A percentile compares a stretch with the other conserved stretches of the same genome.
Conservation (phyloP, 768 basidiomycete species). For the Paxillus involutus region DNA sequence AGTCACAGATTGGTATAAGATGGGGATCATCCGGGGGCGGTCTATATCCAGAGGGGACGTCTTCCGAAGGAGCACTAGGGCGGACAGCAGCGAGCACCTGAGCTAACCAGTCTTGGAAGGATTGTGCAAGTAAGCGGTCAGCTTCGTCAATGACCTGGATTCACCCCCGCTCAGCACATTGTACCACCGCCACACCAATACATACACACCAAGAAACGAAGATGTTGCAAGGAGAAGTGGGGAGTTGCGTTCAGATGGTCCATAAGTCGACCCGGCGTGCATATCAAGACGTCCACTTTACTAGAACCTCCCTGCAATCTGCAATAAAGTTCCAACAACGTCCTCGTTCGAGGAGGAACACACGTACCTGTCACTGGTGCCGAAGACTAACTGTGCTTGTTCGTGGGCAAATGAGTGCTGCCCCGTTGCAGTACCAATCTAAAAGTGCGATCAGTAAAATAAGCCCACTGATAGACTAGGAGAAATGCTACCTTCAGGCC, state of each 20-base stretch:
- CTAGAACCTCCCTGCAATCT: conserved; percentile 85
- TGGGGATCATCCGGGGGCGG: conserved; percentile 4
- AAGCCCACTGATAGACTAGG: background rate
- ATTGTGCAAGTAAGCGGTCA: conserved; percentile 91
- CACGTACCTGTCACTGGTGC: conserved; percentile 52
- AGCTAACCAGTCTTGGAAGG: conserved; percentile 93
- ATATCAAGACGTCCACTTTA: conserved; percentile 91
- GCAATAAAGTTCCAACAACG: background rate
- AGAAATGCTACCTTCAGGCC: conserved; percentile 66
- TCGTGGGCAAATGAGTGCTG: conserved; percentile 95
- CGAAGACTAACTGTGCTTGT: conserved; percentile 74
- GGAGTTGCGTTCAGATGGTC: conserved; percentile 89
- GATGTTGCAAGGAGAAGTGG: conserved; percentile 90
- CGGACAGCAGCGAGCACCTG: conserved; percentile 78
- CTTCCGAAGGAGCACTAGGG: conserved; percentile 31
- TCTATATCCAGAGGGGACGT: background rate
- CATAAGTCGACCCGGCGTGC: conserved; percentile 92
- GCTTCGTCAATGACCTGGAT: conserved; percentile 94
- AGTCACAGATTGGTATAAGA: conserved; percentile 30
- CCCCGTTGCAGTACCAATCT: conserved; percentile 84
- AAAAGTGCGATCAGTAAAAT: conserved; percentile 5
- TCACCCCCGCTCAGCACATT: background rate
- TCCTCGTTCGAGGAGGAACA: background rate
- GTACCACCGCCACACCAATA: background rate
- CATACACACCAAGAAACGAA: conserved; percentile 85